Percentiles rank a stretch among this genome's conserved stretches.
Conservation (phyloP, 306 rosid genomes). For the Cotoneaster glaucophyllus region DNA sequence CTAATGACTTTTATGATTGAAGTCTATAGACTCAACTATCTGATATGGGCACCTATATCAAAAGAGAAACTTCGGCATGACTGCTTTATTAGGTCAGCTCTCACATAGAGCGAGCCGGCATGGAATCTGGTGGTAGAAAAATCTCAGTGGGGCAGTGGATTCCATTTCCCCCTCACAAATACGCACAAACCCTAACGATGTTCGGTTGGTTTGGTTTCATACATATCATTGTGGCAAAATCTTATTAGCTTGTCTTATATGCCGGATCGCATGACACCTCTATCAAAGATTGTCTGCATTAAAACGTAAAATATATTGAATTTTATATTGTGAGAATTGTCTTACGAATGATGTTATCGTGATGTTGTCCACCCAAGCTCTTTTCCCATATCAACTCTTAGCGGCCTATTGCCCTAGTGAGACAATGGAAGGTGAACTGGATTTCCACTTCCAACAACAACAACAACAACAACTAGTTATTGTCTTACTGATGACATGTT, state of each 20-base stretch:
- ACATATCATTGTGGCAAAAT: too few relatives aligned
- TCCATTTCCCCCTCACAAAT: too few relatives aligned
- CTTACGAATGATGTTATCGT: background rate
- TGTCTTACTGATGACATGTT: constrained; percentile 3
- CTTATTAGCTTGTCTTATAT: background rate
- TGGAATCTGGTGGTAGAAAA: background rate
- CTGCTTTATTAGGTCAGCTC: too few relatives aligned
- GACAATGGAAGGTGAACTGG: constrained; percentile 25
- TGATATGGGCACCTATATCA: background rate
- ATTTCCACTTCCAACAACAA: constrained; percentile 8
- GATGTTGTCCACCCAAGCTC: too few relatives aligned
- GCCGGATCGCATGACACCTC: background rate
- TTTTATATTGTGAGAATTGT: too few relatives aligned
- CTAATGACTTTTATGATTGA: background rate
- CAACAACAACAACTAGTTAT: background rate
- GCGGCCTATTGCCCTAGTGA: background rate
- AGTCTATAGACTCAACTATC: background rate
- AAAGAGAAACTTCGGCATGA: too few relatives aligned
- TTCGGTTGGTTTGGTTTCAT: too few relatives aligned
- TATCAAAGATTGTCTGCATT: background rate
- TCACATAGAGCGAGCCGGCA: too few relatives aligned
- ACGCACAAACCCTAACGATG: too few relatives aligned
- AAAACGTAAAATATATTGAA: too few relatives aligned
- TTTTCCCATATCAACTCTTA: too few relatives aligned
- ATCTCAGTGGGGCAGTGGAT: background rate